Evolutionary conservation across 768 basidiomycete genomes (phyloP), one percentile per base, ranked within the genome.

Genomic region (Suillus spraguei): DNA sequence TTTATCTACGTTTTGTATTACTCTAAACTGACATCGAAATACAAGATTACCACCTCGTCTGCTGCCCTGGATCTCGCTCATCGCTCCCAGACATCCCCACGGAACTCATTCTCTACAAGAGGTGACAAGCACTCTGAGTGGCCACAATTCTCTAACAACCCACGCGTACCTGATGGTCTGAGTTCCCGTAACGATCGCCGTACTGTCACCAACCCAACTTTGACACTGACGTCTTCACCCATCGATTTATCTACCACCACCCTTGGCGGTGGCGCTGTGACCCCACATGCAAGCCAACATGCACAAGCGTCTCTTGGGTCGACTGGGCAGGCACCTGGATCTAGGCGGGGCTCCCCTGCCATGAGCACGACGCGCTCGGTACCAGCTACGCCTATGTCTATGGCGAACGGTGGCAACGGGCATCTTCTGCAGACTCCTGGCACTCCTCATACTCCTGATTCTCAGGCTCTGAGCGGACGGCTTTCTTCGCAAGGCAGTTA

Each of bases 21-120:
- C 13, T 60, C 10, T 24, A 39, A 62, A 60, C 66, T 67, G 9
- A 68, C 3, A 0, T 9, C 39, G 59, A 46, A 17, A 10, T 52
- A 20, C 39, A 65, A 94, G 87, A 82, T 95, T 62, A 91, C 94
- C 1, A 87, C 91, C 20, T 91, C 94, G 20, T 97, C 96, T 22
- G 95, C 93, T 39, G 96, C 97, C 47, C 78, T 98, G 69, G 96
- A 98, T 76, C 84, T 98, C 42, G 95, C 97, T 17, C 93, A 95
- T 58, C 84, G 93, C 39, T 89, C 92, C 5, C 94, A 93, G 73
- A 90, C 90, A 7, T 89, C 91, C 16, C 87, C 90, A 32, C 84
- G 87, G 36, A 78, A 83, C 56, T 86, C 85, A 55, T 86, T 86
- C 64, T 72, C 81, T 36, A 75, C 78, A 64, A 87, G 88, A 50